phyloP scores from a whole-genome alignment of 106 monocot genomes.

The Hemerocallis citrina region DNA sequence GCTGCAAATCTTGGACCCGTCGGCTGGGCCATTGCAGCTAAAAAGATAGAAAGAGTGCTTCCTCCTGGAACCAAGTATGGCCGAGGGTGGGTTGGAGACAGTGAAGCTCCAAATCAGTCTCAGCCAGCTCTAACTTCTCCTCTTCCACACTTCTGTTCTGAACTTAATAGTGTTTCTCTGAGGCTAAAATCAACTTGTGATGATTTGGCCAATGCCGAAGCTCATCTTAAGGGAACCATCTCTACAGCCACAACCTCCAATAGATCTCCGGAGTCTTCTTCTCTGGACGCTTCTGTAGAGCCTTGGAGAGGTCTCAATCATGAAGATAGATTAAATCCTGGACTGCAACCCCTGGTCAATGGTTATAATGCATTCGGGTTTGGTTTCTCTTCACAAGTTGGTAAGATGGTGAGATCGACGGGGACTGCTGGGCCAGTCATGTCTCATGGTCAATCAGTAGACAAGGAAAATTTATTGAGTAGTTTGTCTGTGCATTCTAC shows the following conservation, averaged over 20 bases:
- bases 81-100: slow-evolving; percentile 76
- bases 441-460: slow-evolving; percentile 2
- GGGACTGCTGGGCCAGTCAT: neutral
- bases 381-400: slow-evolving; percentile 1
- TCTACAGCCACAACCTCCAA: too few relatives aligned
- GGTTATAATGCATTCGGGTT: slow-evolving; percentile 17
- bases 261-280: too few relatives aligned
- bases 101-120: slow-evolving; percentile 27
- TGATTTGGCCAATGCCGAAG: too few relatives aligned
- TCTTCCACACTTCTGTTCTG: too few relatives aligned
- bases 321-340: too few relatives aligned
- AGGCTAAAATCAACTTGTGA: too few relatives aligned
- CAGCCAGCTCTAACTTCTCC: slow-evolving; percentile 13
- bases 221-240: too few relatives aligned
- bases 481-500: neutral
- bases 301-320: too few relatives aligned
- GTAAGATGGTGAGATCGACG: neutral
- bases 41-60: slow-evolving; percentile 50
- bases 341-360: slow-evolving; percentile 14
- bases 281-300: too few relatives aligned
- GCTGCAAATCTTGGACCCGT: slow-evolving; percentile 66
- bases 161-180: too few relatives aligned
- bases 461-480: slow-evolving; percentile 5
- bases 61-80: slow-evolving; percentile 80
- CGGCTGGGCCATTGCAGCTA: slow-evolving; percentile 64